phyloP scores from a whole-genome alignment of 1,284 basidiomycete species.

The Microbotryomycetes sp. region DNA sequence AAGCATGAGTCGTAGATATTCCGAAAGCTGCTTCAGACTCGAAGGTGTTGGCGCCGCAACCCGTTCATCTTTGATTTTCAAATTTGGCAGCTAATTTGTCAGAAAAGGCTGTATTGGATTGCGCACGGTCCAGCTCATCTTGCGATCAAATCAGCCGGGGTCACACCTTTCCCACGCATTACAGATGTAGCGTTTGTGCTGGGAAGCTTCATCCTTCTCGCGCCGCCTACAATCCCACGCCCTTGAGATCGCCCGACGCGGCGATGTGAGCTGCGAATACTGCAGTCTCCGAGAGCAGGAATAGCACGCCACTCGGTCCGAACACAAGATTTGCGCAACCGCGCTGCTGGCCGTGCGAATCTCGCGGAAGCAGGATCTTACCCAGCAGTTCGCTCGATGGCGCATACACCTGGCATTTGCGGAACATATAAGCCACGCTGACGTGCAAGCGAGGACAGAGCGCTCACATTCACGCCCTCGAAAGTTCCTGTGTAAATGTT shows the following conservation, averaged over 20 bases:
- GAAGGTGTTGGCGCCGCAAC: no score
- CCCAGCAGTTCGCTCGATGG: conserved; percentile 1
- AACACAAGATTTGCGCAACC: conserved; percentile 57
- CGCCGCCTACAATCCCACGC: no score
- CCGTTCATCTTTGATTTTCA: no score
- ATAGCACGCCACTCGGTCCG: conserved; percentile 54
- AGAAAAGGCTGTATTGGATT: no score
- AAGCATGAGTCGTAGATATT: no score
- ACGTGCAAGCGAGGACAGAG: conserved; percentile 7
- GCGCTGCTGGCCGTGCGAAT: conserved; percentile 53
- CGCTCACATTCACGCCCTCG: conserved; percentile 59
- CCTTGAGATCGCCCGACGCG: conserved; percentile 31
- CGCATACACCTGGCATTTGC: neutral
- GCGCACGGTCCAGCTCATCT: no score
- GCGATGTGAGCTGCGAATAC: conserved; percentile 57
- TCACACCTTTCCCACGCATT: no score
- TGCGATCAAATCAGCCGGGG: no score
- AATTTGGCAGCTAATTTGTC: no score
- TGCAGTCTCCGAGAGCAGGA: conserved; percentile 61
- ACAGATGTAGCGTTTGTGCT: no score
- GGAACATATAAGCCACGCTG: neutral
- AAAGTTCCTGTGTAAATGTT: conserved; percentile 63
- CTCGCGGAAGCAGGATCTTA: conserved; percentile 13
- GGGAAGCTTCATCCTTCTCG: no score
- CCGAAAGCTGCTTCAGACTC: no score